These are phyloP conservation scores for Flaveria sonorensis DNA, from an alignment of 129 eudicot genomes.

Conservation along the genomic window DNA sequence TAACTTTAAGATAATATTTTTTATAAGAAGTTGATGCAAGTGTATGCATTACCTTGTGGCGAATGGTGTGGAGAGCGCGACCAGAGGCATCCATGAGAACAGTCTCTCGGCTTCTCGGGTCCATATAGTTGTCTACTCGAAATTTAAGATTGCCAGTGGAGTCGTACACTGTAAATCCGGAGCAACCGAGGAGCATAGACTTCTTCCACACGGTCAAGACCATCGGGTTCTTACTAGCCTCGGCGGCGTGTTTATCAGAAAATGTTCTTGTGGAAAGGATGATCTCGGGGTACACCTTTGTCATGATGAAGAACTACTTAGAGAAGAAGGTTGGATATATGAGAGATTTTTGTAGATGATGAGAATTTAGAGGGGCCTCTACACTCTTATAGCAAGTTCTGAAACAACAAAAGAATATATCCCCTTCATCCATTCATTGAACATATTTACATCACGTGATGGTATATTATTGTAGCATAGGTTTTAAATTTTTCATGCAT, in stretches of 20 bases:
- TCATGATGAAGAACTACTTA: background rate
- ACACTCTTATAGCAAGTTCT: no score
- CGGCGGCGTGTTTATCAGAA: background rate
- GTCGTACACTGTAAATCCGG: slow-evolving; percentile 59
- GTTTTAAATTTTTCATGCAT: no score
- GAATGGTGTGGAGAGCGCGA: slow-evolving; percentile 26
- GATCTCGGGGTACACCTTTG: slow-evolving; percentile 13
- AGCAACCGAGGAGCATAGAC: slow-evolving; percentile 48
- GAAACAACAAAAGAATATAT: no score
- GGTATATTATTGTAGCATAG: no score
- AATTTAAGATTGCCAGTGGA: slow-evolving; percentile 51
- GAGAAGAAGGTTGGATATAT: background rate
- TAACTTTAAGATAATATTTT: background rate
- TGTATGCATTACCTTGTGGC: slow-evolving; percentile 21
- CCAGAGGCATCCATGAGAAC: slow-evolving; percentile 62
- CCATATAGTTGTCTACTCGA: slow-evolving; percentile 58
- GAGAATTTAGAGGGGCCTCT: no score
- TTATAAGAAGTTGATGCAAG: no score
- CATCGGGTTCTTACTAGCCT: background rate
- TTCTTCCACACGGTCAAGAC: slow-evolving; percentile 68
- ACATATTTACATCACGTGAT: no score
- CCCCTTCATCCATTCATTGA: no score
- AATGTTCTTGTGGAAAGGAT: background rate
- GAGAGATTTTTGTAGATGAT: no score
- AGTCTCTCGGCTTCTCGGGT: slow-evolving; percentile 29